Percentiles rank a stretch among this genome's conserved stretches.
These are phyloP conservation scores for Tetradesmus lagerheimii DNA, from an alignment of 139 green algal species.

Conservation along the genomic window DNA sequence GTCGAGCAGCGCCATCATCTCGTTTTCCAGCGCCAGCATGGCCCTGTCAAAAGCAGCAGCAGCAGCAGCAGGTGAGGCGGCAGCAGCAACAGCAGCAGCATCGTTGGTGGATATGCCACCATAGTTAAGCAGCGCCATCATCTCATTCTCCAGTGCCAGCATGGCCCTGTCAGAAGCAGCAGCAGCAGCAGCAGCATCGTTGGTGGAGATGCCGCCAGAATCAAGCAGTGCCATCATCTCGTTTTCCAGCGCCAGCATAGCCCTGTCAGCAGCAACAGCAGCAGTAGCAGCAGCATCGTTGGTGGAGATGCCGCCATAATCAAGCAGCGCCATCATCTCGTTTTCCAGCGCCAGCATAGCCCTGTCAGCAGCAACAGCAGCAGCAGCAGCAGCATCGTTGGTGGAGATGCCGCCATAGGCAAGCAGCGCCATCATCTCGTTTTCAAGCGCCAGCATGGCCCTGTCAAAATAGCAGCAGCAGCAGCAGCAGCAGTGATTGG, in stretches of 20 bases:
- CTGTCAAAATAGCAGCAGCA: slow-evolving; percentile 31
- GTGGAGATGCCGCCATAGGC: slow-evolving; percentile 87
- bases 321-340: slow-evolving; percentile 61
- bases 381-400: slow-evolving; percentile 44
- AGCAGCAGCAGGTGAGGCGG: neutral
- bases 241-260: slow-evolving; percentile 68
- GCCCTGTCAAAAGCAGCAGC: slow-evolving; percentile 50
- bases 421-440: slow-evolving; percentile 57
- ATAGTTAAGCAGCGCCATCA: slow-evolving; percentile 78
- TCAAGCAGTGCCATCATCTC: slow-evolving; percentile 68
- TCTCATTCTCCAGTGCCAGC: slow-evolving; percentile 64
- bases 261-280: slow-evolving; percentile 41
- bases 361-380: slow-evolving; percentile 28
- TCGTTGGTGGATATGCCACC: slow-evolving; percentile 66
- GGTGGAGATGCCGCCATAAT: slow-evolving; percentile 86
- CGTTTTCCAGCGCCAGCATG: slow-evolving; percentile 65
- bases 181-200: neutral
- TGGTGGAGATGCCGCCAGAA: slow-evolving; percentile 76
- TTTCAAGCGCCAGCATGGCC: slow-evolving; percentile 70
- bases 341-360: slow-evolving; percentile 70
- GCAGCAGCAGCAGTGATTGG: no score
- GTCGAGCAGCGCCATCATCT: slow-evolving; percentile 69
- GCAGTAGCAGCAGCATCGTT: slow-evolving; percentile 59
- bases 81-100: neutral
- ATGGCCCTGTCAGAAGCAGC: slow-evolving; percentile 52